Evolutionary conservation across 495 filamentous ascomycete genomes (phyloP), one percentile per base, ranked within the genome.

Genomic region (Daldinia vernicosa): DNA sequence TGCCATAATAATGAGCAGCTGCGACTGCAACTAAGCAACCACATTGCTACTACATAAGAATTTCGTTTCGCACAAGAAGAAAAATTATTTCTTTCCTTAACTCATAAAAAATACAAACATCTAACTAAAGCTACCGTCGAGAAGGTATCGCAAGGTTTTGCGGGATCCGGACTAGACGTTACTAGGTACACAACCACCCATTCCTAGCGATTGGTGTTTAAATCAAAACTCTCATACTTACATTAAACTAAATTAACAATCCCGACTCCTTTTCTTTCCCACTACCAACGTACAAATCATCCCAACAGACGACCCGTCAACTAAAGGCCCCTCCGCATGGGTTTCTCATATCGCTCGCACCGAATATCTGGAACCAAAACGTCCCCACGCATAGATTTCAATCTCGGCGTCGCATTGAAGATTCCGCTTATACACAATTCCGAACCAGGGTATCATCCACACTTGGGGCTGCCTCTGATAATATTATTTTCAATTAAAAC

Each of bases 361-460:
- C 63, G 66, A 67, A 53, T 61, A 58, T 67, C 62, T 63, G 58
- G 66, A 54, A 52, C 40, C 67, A 60, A 70, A 54, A 56, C 55
- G 59, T 70, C 63, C 51, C 60, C 56, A 74, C 72, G 72, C 74
- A 76, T 70, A 76, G 71, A 75, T 70, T 67, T 74, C 71, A 74
- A 67, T 70, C 67, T 74, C 71, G 67, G 69, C 69, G 76, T 82
- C 70, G 79, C 79, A 81, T 80, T 81, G 70, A 79, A 72, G 60
- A 79, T 77, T 73, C 77, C 75, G 78, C 79, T 78, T 77, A 66
- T 72, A 71, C 74, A 71, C 74, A 71, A 62, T 77, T 76, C 74
- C 76, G 71, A 72, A 63, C 76, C 68, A 77, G 78, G 78, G 77
- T 79, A 63, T 67, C 74, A 75, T 70, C 74, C 71, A 78, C 64